These are phyloP conservation scores for Aspergillus pseudotamarii DNA, from an alignment of 2,329 filamentous ascomycete species.

Conservation along the genomic window DNA sequence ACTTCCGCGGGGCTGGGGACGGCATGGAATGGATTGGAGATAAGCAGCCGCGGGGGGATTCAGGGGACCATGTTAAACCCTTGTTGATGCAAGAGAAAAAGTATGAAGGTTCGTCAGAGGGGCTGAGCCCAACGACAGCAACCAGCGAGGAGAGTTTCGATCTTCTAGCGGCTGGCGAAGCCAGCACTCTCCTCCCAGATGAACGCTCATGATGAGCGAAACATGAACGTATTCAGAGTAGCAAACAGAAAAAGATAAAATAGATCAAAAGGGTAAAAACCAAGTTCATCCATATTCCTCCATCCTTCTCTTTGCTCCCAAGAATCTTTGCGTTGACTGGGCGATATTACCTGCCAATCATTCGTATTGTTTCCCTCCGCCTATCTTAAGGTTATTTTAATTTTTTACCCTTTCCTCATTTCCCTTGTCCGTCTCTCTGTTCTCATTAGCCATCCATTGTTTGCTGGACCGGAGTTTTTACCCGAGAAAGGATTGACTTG, in stretches of 20 bases:
- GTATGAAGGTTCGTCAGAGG: conserved; percentile 8
- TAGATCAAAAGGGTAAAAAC: background rate
- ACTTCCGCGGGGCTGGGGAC: conserved; percentile 37
- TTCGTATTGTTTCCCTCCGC: background rate
- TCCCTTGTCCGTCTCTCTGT: background rate
- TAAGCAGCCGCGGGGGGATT: conserved; percentile 30
- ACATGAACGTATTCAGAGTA: conserved; percentile 9
- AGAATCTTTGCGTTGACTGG: background rate
- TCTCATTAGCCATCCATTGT: conserved; percentile 10
- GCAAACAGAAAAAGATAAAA: conserved; percentile 14
- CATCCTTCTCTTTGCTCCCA: background rate
- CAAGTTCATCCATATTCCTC: background rate
- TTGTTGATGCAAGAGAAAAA: conserved; percentile 16
- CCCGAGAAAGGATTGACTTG: background rate
- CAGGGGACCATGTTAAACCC: conserved; percentile 7
- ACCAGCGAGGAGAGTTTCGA: conserved; percentile 54
- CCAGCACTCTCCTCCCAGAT: conserved; percentile 42
- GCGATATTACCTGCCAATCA: conserved; percentile 5
- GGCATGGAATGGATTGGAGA: conserved; percentile 47
- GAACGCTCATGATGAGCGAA: conserved; percentile 9
- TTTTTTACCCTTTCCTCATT: conserved; percentile 9
- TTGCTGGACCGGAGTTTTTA: conserved; percentile 9
- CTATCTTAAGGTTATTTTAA: background rate
- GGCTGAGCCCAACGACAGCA: conserved; percentile 35
- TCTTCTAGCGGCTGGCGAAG: conserved; percentile 47